These are phyloP conservation scores for Neoboletus brunneissimus DNA, from an alignment of 768 basidiomycete genomes.

Conservation along the genomic window DNA sequence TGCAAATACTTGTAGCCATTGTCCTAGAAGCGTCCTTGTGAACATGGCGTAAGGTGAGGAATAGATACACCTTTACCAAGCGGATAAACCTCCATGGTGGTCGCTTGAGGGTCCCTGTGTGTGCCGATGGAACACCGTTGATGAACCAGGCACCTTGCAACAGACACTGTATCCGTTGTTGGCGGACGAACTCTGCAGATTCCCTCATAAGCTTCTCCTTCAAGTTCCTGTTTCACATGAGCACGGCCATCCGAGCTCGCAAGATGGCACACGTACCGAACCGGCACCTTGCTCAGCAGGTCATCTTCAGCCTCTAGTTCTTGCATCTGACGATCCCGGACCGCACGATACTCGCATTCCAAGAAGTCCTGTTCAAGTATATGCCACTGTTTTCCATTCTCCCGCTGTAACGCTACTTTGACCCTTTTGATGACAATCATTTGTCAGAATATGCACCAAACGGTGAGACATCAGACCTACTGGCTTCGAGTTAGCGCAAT, in stretches of 20 bases:
- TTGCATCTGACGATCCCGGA: conserved; percentile 86
- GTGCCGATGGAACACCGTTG: conserved; percentile 59
- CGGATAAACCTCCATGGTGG: conserved; percentile 88
- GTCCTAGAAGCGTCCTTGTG: conserved; percentile 48
- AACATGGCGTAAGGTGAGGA: not conserved
- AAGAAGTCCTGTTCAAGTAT: conserved; percentile 79
- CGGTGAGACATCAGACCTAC: conserved; percentile 43
- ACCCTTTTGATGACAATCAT: conserved; percentile 44
- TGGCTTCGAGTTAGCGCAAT: conserved; percentile 79
- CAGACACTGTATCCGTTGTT: conserved; percentile 85
- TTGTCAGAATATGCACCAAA: conserved; percentile 3
- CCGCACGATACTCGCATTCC: conserved; percentile 80
- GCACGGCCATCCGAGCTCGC: not conserved
- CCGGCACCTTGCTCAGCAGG: conserved; percentile 77
- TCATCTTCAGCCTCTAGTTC: conserved; percentile 89
- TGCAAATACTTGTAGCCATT: conserved; percentile 77
- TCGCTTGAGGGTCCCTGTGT: conserved; percentile 46
- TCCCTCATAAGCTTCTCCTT: conserved; percentile 85
- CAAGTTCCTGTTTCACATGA: conserved; percentile 57
- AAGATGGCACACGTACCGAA: conserved; percentile 53
- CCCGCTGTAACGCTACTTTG: conserved; percentile 70
- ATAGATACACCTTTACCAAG: conserved; percentile 48
- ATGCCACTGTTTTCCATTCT: conserved; percentile 77
- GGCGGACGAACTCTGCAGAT: conserved; percentile 84
- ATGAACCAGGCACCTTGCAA: conserved; percentile 92